Conservation (phyloP, 768 basidiomycete genomes). For the Chalciporus piperatus region DNA sequence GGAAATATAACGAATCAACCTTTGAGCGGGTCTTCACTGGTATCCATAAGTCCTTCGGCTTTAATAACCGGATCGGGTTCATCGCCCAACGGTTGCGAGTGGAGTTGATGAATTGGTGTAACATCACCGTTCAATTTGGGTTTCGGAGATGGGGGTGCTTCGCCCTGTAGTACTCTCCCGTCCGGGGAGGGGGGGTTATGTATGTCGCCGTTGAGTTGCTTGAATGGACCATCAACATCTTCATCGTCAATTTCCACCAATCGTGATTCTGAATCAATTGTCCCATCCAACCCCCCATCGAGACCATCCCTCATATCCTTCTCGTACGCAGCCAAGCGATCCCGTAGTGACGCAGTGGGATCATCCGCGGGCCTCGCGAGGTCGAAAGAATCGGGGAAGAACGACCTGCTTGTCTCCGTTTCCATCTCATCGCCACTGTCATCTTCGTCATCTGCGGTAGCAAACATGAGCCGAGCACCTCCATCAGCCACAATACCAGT, state of each 20-base stretch:
- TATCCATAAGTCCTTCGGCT: conserved; percentile 64
- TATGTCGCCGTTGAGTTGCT: conserved; percentile 32
- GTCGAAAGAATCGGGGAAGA: conserved; percentile 49
- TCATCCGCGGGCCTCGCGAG: conserved; percentile 50
- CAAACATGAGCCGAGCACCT: conserved; percentile 57
- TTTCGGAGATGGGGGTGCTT: conserved; percentile 47
- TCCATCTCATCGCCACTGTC: conserved; percentile 52
- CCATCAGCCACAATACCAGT: conserved; percentile 48
- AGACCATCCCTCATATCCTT: conserved; percentile 40
- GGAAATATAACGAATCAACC: conserved; percentile 19
- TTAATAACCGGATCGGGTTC: conserved; percentile 50
- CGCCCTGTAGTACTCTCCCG: conserved; percentile 33
- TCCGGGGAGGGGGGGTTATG: conserved; percentile 25
- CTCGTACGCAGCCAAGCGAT: conserved; percentile 63
- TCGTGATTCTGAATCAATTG: conserved; percentile 17
- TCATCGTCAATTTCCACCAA: conserved; percentile 36
- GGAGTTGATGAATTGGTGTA: conserved; percentile 47
- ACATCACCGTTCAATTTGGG: conserved; percentile 47
- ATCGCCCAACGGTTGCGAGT: conserved; percentile 51
- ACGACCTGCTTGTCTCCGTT: conserved; percentile 36
- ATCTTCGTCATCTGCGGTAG: conserved; percentile 55
- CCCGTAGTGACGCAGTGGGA: conserved; percentile 55
- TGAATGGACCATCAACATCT: conserved; percentile 29
- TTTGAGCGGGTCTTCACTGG: conserved; percentile 58
- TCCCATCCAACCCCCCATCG: conserved; percentile 25